Evolutionary conservation across 2,329 filamentous ascomycete species (phyloP), one percentile per base, ranked within the genome.

Genomic region (Penicillium sp.): DNA sequence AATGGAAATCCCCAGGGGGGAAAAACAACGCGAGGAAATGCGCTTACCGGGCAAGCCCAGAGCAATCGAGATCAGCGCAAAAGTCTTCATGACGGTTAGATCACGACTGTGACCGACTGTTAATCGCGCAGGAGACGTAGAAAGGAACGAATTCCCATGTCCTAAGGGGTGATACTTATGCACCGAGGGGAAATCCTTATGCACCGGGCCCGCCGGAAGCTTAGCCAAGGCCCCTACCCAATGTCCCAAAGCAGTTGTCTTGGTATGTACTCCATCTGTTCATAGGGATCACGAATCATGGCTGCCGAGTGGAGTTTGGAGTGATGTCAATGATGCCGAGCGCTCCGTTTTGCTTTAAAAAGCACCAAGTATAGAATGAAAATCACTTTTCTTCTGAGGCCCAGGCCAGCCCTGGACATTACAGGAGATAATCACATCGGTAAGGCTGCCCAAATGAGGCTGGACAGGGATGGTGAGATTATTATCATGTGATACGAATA

Each of bases 141-240:
- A 44, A 35, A 29, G 34, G 31, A 56, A 42, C 32, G 15, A 34
- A n/a, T 21, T 40, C 40, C 47, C 39, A 47, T 47, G n/a, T 27
- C 35, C 51, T 41, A 56, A 47, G 58, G 54, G 35, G 41, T 34
- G 21, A 51, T 60, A 56, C 62, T 61, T 63, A 64, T 61, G 58
- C 56, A 46, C 44, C 56, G 56, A 58, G 58, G 42, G 18, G 31
- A 18, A 46, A 50, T 56, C 54, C 62, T 60, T 63, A 63, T 59
- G 58, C 55, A 31, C 50, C 62, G 62, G 62, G 54, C 27, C 31
- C 27, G 40, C 60, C 62, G 62, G 62, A 60, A 56, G 58, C 46
- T 52, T 35, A 59, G 54, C 53, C 57, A 56, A 55, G 60, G 37
- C 52, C n/a, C n/a, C 34, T 18, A 8, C n/a, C 34, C 15, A 8